Evolutionary conservation across 306 rosid genomes (phyloP).

Genomic region (Luffa acutangula): DNA sequence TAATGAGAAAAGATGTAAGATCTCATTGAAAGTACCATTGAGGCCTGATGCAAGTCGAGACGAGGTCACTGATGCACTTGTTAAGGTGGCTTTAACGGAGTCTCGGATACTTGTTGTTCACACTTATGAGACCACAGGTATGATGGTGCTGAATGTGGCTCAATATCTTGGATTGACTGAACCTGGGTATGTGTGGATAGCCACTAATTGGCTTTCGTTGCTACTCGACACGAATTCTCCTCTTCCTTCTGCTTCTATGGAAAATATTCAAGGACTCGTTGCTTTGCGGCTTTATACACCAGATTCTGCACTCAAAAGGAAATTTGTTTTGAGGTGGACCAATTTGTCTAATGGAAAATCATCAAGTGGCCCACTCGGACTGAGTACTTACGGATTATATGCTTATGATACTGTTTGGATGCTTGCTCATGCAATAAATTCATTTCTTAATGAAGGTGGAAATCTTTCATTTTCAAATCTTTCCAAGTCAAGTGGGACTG

Average conservation of each 20-base stretch:
- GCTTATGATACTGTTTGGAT: slow-evolving; percentile 86
- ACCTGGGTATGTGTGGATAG: slow-evolving; percentile 87
- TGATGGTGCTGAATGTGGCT: slow-evolving; percentile 45
- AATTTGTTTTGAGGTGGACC: slow-evolving; percentile 67
- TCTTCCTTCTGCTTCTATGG: slow-evolving; percentile 28
- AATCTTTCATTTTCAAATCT: slow-evolving; percentile 55
- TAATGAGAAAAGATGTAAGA: slow-evolving; percentile 65
- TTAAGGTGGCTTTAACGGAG: slow-evolving; percentile 70
- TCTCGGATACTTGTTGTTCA: slow-evolving; percentile 73
- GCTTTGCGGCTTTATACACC: slow-evolving; percentile 62
- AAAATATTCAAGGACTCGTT: slow-evolving; percentile 60
- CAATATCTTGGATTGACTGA: slow-evolving; percentile 71
- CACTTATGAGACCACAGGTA: slow-evolving; percentile 32
- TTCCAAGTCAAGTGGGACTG: slow-evolving; percentile 29
- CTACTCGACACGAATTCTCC: slow-evolving; percentile 41
- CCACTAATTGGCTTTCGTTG: slow-evolving; percentile 61
- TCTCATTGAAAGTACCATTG: slow-evolving; percentile 75
- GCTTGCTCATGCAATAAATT: slow-evolving; percentile 71
- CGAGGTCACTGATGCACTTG: slow-evolving; percentile 52
- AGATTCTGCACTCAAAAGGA: slow-evolving; percentile 49
- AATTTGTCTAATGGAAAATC: slow-evolving; percentile 41
- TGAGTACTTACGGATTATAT: slow-evolving; percentile 40
- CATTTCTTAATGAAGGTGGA: slow-evolving; percentile 67
- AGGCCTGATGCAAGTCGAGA: slow-evolving; percentile 29
- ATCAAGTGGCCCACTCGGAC: slow-evolving; percentile 28